Conservation (phyloP, 2,329 filamentous ascomycete species). For the Penicillium sp. region DNA sequence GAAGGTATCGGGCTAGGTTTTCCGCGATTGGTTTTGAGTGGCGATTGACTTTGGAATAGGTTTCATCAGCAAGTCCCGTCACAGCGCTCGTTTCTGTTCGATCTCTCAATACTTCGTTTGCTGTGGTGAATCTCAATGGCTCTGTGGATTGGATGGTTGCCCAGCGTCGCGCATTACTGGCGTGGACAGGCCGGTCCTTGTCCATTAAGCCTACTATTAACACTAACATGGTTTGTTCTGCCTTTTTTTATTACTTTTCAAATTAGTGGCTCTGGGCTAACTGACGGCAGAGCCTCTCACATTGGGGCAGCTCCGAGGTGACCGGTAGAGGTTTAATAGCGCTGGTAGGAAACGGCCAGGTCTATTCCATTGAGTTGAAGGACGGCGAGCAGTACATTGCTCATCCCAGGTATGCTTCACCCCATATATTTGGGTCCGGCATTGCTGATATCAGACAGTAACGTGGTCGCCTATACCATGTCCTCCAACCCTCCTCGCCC, state of each 20-base stretch:
- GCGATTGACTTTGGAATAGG: conserved; percentile 43
- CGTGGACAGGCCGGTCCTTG: conserved; percentile 92
- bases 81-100: conserved; percentile 87
- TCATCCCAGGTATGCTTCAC: conserved; percentile 63
- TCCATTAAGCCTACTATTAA: conserved; percentile 73
- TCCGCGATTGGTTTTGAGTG: background rate
- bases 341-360: conserved; percentile 79
- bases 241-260: no score
- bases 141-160: conserved; percentile 93
- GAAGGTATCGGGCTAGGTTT: conserved; percentile 40
- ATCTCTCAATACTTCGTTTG: conserved; percentile 80
- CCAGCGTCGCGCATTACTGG: conserved; percentile 83
- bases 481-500: conserved; percentile 71
- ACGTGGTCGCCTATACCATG: conserved; percentile 86
- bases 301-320: conserved; percentile 88
- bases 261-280: conserved; percentile 34
- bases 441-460: conserved; percentile 48
- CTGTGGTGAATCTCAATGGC: conserved; percentile 84
- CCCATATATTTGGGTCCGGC: background rate
- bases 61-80: conserved; percentile 82
- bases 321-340: conserved; percentile 86
- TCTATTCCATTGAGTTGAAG: conserved; percentile 79
- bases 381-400: conserved; percentile 87
- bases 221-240: conserved; percentile 57
- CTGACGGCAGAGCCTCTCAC: conserved; percentile 60